phyloP scores from a whole-genome alignment of 2,329 filamentous ascomycete species.

The Trichothecium roseum region DNA sequence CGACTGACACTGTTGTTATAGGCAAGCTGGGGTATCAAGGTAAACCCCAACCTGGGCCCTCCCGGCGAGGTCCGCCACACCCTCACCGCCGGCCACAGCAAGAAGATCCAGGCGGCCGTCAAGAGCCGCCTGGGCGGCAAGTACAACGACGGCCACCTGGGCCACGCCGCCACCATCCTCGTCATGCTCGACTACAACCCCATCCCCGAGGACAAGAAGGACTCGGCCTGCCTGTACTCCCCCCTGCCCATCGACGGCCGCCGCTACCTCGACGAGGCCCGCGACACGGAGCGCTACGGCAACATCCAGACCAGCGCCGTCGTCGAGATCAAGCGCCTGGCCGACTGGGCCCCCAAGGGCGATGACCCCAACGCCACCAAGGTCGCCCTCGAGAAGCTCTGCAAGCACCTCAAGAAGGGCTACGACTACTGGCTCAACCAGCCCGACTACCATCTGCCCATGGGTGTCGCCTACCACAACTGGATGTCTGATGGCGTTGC shows the following conservation, averaged over 20 bases:
- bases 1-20: not conserved
- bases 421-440: slow-evolving; percentile 2
- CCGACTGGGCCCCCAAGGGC: not conserved
- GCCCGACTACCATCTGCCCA: slow-evolving; percentile 1
- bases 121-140: slow-evolving; percentile 1
- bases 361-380: not conserved
- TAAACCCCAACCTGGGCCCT: not conserved
- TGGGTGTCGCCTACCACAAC: slow-evolving; percentile 2
- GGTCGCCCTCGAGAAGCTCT: slow-evolving; percentile 1
- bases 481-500: slow-evolving; percentile 1
- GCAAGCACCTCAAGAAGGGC: not conserved
- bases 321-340: slow-evolving; percentile 2
- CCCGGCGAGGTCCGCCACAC: not conserved
- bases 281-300: slow-evolving; percentile 1
- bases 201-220: not conserved
- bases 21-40: slow-evolving; percentile 2
- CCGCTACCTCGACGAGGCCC: slow-evolving; percentile 1
- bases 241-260: slow-evolving; percentile 2
- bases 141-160: slow-evolving; percentile 2
- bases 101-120: slow-evolving; percentile 1
- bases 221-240: slow-evolving; percentile 2
- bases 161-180: slow-evolving; percentile 2
- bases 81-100: not conserved
- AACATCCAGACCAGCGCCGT: slow-evolving; percentile 1
- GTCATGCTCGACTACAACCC: slow-evolving; percentile 2